Percentiles rank a stretch among this genome's conserved stretches.
phyloP scores from a whole-genome alignment of 371 early-diverging fungal genomes.

The Dichotomocladium elegans region DNA sequence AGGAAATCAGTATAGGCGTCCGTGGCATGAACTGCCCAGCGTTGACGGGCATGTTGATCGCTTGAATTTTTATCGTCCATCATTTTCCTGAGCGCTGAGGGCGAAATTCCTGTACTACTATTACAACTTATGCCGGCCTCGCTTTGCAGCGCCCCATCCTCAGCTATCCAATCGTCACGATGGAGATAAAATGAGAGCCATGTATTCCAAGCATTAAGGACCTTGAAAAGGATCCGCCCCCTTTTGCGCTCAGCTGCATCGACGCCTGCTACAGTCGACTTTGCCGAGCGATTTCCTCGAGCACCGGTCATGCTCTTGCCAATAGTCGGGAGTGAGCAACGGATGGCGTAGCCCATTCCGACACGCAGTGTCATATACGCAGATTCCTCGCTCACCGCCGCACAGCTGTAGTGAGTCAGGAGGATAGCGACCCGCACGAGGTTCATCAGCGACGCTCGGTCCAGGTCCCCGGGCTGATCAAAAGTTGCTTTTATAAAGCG shows the following conservation, averaged over 20 bases:
- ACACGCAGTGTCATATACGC: constrained; percentile 25
- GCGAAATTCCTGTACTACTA: not conserved
- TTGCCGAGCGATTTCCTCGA: no score
- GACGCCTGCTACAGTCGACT: no score
- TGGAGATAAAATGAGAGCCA: constrained; percentile 21
- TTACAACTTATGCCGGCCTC: not conserved
- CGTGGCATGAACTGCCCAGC: constrained; percentile 15
- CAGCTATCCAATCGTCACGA: constrained; percentile 2
- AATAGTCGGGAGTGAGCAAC: not conserved
- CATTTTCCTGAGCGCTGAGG: no score
- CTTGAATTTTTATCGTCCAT: no score
- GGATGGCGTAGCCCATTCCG: constrained; percentile 13
- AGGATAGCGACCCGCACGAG: constrained; percentile 24
- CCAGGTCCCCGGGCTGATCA: not conserved
- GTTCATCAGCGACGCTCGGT: not conserved
- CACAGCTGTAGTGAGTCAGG: constrained; percentile 35
- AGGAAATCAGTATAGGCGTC: constrained; percentile 16
- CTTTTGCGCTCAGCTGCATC: not conserved
- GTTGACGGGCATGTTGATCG: no score
- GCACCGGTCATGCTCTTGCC: not conserved
- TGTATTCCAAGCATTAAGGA: constrained; percentile 12
- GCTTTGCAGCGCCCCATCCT: not conserved
- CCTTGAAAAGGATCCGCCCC: not conserved
- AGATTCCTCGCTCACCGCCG: constrained; percentile 25
- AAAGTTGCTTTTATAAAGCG: constrained; percentile 22